Evolutionary conservation across 768 basidiomycete genomes (phyloP).

Genomic region (Xerocomellus dryophilus): DNA sequence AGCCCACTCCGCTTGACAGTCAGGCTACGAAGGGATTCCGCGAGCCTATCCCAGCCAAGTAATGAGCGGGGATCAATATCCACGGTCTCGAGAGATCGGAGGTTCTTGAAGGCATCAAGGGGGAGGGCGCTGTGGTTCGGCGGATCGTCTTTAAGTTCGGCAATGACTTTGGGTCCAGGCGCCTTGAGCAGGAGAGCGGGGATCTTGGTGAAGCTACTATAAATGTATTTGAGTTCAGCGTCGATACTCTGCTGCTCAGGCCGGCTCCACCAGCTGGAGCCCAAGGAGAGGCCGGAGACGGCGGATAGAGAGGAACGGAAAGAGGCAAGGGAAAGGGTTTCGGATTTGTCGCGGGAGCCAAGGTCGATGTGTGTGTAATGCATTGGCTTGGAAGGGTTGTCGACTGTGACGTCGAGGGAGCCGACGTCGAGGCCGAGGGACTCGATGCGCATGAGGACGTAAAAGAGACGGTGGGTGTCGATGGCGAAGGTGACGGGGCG

Average conservation of each 20-base stretch:
- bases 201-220: conserved; percentile 86
- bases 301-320: conserved; percentile 74
- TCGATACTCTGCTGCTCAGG: conserved; percentile 59
- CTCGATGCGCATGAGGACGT: conserved; percentile 83
- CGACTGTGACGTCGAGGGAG: conserved; percentile 72
- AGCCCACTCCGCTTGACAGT: conserved; percentile 77
- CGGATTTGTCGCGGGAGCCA: conserved; percentile 60
- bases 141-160: conserved; percentile 66
- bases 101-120: conserved; percentile 79
- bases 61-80: conserved; percentile 82
- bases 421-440: conserved; percentile 75
- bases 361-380: conserved; percentile 57
- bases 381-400: conserved; percentile 73
- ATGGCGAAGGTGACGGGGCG: conserved; percentile 66
- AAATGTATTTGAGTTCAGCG: conserved; percentile 78
- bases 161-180: conserved; percentile 61
- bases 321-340: conserved; percentile 70
- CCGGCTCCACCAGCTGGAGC: conserved; percentile 69
- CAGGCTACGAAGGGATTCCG: conserved; percentile 67
- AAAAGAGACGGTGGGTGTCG: conserved; percentile 84
- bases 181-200: conserved; percentile 71
- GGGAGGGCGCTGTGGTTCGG: conserved; percentile 76
- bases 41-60: conserved; percentile 79
- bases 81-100: conserved; percentile 68
- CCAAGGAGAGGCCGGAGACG: conserved; percentile 73